These are phyloP conservation scores for Phytopythium oedochilum DNA, from an alignment of 352 stramenopile species.

Conservation along the genomic window DNA sequence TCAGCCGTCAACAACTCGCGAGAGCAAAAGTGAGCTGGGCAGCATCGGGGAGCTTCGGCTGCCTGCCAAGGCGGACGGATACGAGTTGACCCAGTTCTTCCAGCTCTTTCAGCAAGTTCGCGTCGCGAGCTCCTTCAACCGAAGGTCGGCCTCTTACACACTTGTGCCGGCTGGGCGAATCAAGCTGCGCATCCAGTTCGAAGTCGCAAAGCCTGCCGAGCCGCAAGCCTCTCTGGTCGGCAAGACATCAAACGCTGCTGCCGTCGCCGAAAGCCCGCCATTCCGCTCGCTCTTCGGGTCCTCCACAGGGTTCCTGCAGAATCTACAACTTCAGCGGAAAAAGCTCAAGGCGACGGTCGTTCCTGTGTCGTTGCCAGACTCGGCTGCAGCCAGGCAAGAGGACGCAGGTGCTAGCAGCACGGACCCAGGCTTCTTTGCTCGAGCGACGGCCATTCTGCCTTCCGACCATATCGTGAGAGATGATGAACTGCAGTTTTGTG, in stretches of 20 bases:
- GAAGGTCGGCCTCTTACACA: background rate
- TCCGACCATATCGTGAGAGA: constrained; percentile 6
- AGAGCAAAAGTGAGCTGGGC: constrained; percentile 10
- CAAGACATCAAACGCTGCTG: background rate
- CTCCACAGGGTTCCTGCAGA: constrained; percentile 23
- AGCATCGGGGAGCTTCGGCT: constrained; percentile 21
- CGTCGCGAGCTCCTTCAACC: constrained; percentile 1
- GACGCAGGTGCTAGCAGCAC: too few relatives aligned
- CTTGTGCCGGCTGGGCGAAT: constrained; percentile 22
- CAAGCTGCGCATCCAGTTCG: constrained; percentile 27
- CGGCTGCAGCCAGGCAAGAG: background rate
- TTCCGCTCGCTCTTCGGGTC: constrained; percentile 5
- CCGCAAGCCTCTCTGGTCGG: background rate
- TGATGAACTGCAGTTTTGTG: constrained; percentile 8
- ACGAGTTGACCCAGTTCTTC: constrained; percentile 27
- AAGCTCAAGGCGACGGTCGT: constrained; percentile 30
- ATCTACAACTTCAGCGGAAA: constrained; percentile 32
- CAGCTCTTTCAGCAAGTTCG: constrained; percentile 15
- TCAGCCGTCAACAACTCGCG: background rate
- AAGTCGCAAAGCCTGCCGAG: constrained; percentile 11
- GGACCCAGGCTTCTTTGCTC: constrained; percentile 9
- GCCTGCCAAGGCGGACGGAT: constrained; percentile 11
- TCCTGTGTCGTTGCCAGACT: constrained; percentile 3
- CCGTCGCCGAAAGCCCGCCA: background rate
- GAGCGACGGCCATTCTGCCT: constrained; percentile 11